phyloP scores from a whole-genome alignment of 805 yeast species.

The Candida lessepsii region DNA sequence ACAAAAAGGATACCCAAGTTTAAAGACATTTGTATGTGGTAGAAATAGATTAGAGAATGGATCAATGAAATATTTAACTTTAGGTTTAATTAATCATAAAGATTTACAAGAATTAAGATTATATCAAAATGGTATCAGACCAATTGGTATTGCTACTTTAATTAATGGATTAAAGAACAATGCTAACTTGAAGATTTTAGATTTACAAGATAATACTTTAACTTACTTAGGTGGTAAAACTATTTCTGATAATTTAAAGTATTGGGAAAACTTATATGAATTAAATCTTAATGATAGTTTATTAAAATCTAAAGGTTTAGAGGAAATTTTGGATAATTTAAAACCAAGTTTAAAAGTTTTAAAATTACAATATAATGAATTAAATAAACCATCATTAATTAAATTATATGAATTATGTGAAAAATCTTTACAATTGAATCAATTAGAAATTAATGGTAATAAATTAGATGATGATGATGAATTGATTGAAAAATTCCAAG shows the following conservation, averaged over 20 bases:
- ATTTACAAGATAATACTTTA: slow-evolving; percentile 94
- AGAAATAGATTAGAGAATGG: slow-evolving; percentile 97
- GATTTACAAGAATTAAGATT: slow-evolving; percentile 71
- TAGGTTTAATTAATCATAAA: slow-evolving; percentile 79
- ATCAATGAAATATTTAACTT: slow-evolving; percentile 78
- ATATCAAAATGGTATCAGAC: slow-evolving; percentile 97
- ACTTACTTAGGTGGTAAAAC: slow-evolving; percentile 67
- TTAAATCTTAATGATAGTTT: slow-evolving; percentile 88
- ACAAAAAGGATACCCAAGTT: slow-evolving; percentile 44
- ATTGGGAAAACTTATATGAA: slow-evolving; percentile 71
- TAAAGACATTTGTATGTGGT: slow-evolving; percentile 92
- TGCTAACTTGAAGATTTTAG: slow-evolving; percentile 62
- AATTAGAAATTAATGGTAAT: slow-evolving; percentile 89
- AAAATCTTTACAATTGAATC: slow-evolving; percentile 58
- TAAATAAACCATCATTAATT: slow-evolving; percentile 58
- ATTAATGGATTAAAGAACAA: slow-evolving; percentile 67
- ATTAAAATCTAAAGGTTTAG: slow-evolving; percentile 75
- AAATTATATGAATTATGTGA: slow-evolving; percentile 54
- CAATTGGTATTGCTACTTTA: slow-evolving; percentile 74
- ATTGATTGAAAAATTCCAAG: slow-evolving; percentile 57
- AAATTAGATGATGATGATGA: slow-evolving; percentile 86
- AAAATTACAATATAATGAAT: slow-evolving; percentile 13
- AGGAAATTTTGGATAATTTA: slow-evolving; percentile 29
- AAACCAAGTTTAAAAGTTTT: slow-evolving; percentile 5
- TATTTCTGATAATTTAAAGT: slow-evolving; percentile 42